Evolutionary conservation across 768 basidiomycete genomes (phyloP), one percentile per base, ranked within the genome.

Genomic region (Xanthoconium purpureum): DNA sequence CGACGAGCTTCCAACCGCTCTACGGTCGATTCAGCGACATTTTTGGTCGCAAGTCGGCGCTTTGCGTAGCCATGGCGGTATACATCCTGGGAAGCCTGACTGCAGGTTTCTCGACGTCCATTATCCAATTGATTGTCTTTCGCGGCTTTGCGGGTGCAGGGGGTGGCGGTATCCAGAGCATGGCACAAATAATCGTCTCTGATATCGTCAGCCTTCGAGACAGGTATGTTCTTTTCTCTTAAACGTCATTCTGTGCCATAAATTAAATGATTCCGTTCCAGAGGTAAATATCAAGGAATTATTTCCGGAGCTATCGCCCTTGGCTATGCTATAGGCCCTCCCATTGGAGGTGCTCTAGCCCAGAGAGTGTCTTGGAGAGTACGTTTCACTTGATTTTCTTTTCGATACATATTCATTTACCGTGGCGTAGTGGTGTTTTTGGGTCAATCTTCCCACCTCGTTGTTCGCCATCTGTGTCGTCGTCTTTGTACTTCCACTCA

Each of bases 231-330:
- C 24, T 39, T 29, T 53, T 39, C 11, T 4, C 28, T 18, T 35
- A 29, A 2, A 8, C 12, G 20, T 29, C 3, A 3, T 49, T 7
- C 43, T 30, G 48, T 28, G 20, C 39, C 35, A 18, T 29, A 18
- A 8, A 35, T 37, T 36, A 13, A 36, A 17, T 2, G 15, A 9
- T 17, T 17, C 20, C 56, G 50, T 15, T 47, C 17, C 58, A 84
- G 84, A 59, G 88, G 88, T 28, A 89, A 89, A 71, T 91, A 89
- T 63, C 86, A 88, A 62, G 89, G 89, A 1, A 85, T 89, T 36
- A 84, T 87, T 20, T 82, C 84, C 4, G 82, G 77, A 6, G 77
- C 82, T 13, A 75, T 81, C 15, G 62, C 64, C 37, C 69, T 85
- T 12, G 84, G 86, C 5, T 88, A 84, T 62, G 79, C 82, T 0